Percentiles rank a stretch among this genome's conserved stretches.
Evolutionary conservation across 768 basidiomycete species (phyloP).

Genomic region (Psilocybe azurescens): DNA sequence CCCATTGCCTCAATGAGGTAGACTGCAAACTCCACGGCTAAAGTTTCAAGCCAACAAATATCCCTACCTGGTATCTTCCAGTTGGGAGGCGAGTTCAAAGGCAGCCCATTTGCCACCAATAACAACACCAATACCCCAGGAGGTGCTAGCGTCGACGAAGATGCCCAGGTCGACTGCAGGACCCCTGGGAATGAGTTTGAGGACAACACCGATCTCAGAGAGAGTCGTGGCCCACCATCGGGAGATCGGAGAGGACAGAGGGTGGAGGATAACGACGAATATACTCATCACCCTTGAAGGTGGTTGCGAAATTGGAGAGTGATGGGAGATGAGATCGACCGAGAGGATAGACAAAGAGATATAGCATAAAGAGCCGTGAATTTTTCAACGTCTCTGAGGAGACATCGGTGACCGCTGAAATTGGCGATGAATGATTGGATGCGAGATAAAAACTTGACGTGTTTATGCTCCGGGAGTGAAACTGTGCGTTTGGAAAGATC

Average conservation of each 20-base stretch:
- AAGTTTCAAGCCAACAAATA: not conserved
- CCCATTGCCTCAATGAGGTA: not conserved
- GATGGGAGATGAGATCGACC: constrained; percentile 25
- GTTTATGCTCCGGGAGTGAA: too few relatives aligned
- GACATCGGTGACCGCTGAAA: constrained; percentile 1
- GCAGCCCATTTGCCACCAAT: not conserved
- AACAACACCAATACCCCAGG: not conserved
- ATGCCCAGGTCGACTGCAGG: constrained; percentile 26
- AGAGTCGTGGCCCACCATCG: constrained; percentile 32
- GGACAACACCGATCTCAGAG: not conserved
- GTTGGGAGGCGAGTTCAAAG: not conserved
- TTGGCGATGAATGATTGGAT: too few relatives aligned
- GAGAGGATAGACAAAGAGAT: constrained; percentile 29
- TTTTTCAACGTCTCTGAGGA: constrained; percentile 24
- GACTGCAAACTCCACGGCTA: not conserved
- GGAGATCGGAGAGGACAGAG: constrained; percentile 21
- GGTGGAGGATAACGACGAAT: constrained; percentile 3
- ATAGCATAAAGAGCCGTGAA: constrained; percentile 38
- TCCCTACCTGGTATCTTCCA: not conserved
- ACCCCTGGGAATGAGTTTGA: constrained; percentile 16
- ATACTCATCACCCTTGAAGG: constrained; percentile 21
- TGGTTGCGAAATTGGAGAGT: constrained; percentile 18
- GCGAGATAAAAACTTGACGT: too few relatives aligned
- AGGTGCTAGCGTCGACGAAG: not conserved
- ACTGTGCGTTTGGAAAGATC: too few relatives aligned